Evolutionary conservation across 2,329 filamentous ascomycete genomes (phyloP).

Genomic region (Sporothrix sp.): DNA sequence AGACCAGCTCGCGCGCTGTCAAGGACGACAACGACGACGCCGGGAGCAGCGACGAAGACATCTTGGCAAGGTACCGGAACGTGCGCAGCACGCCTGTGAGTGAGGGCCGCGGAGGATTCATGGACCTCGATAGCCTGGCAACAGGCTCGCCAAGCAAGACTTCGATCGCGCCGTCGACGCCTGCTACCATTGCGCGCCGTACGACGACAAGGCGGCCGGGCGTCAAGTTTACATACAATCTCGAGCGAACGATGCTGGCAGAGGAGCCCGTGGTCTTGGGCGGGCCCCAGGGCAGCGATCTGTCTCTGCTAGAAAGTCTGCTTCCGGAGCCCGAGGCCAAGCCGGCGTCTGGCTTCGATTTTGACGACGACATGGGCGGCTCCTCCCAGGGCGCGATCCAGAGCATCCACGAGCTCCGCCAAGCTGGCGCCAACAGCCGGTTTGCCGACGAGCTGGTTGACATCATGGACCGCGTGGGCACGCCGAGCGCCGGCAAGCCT

Average conservation of each 20-base stretch:
- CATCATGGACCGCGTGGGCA: slow-evolving; percentile 49
- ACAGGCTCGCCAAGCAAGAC: slow-evolving; percentile 14
- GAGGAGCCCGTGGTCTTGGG: slow-evolving; percentile 21
- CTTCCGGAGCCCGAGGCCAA: slow-evolving; percentile 19
- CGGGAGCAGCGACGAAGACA: slow-evolving; percentile 10
- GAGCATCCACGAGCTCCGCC: slow-evolving; percentile 55
- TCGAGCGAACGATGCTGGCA: slow-evolving; percentile 29
- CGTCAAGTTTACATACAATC: slow-evolving; percentile 31
- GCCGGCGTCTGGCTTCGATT: slow-evolving; percentile 23
- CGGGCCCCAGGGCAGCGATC: slow-evolving; percentile 16
- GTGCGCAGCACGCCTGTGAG: slow-evolving; percentile 10
- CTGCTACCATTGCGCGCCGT: slow-evolving; percentile 15
- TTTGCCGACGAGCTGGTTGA: slow-evolving; percentile 58
- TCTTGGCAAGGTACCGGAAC: slow-evolving; percentile 6
- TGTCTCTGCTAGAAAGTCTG: slow-evolving; percentile 20
- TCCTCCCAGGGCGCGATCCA: slow-evolving; percentile 42
- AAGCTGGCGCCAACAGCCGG: slow-evolving; percentile 56
- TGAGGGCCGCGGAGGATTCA: slow-evolving; percentile 7
- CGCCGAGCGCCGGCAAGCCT: slow-evolving; percentile 32
- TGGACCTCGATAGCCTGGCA: slow-evolving; percentile 16
- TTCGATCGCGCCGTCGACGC: slow-evolving; percentile 14
- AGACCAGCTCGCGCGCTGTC: neutral
- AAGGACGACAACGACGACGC: slow-evolving; percentile 5
- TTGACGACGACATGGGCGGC: slow-evolving; percentile 37
- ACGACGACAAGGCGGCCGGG: slow-evolving; percentile 22